Conservation (phyloP, 2,329 filamentous ascomycete species). For the Nectriaceae sp. region DNA sequence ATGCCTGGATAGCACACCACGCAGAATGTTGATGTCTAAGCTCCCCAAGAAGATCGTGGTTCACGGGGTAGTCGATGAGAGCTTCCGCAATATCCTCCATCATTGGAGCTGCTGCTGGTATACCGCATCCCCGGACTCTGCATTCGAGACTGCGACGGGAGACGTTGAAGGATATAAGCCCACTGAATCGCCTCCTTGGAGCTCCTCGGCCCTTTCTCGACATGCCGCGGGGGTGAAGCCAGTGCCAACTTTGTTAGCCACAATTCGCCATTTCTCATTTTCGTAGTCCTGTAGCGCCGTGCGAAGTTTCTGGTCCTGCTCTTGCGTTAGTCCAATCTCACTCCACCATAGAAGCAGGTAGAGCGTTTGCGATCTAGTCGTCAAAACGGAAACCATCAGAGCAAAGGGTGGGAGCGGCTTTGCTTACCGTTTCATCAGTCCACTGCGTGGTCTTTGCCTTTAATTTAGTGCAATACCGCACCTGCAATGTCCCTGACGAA, state of each 20-base stretch:
- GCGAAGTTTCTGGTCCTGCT: constrained; percentile 78
- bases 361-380: no score
- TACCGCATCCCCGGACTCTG: constrained; percentile 25
- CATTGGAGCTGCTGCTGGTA: constrained; percentile 54
- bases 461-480: constrained; percentile 91
- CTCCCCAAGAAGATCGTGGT: background rate
- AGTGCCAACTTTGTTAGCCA: constrained; percentile 86
- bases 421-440: constrained; percentile 87
- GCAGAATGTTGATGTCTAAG: no score
- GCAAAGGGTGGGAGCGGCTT: background rate
- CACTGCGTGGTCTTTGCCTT: constrained; percentile 93
- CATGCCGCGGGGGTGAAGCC: constrained; percentile 88
- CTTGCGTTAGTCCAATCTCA: no score
- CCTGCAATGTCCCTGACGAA: constrained; percentile 87
- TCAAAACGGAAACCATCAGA: no score
- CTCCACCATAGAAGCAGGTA: no score
- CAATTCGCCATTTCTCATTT: constrained; percentile 89
- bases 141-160: constrained; percentile 41
- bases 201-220: constrained; percentile 73
- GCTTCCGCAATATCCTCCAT: no score
- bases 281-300: constrained; percentile 82
- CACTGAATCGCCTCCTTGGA: constrained; percentile 47
- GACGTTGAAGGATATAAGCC: constrained; percentile 59
- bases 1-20: no score
- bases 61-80: background rate